Percentiles rank a stretch among this genome's conserved stretches.
Conservation (phyloP, 2,329 filamentous ascomycete genomes). For the Trichophaea hybrida region DNA sequence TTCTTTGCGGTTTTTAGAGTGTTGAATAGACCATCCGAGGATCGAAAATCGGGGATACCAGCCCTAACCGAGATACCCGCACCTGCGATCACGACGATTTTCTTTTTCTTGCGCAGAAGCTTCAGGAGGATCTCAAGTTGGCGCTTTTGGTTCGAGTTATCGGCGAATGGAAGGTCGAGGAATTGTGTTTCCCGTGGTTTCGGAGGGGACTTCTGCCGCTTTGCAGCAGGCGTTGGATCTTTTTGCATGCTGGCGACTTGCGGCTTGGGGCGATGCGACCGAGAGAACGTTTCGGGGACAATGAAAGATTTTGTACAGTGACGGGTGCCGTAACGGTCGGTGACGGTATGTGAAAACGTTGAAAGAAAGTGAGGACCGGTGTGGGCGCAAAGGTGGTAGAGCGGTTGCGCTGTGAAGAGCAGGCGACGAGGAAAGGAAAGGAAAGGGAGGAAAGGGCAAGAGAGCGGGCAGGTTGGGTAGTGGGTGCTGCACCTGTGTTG, state of each 20-base stretch:
- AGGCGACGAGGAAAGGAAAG: slow-evolving; percentile 12
- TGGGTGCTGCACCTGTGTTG: not conserved
- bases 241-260: slow-evolving; percentile 34
- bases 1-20: slow-evolving; percentile 72
- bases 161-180: slow-evolving; percentile 47
- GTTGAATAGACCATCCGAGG: slow-evolving; percentile 75
- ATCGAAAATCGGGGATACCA: slow-evolving; percentile 94
- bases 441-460: not conserved
- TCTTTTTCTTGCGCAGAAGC: slow-evolving; percentile 73
- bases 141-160: slow-evolving; percentile 38
- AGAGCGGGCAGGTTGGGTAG: not conserved
- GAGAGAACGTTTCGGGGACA: slow-evolving; percentile 28
- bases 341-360: slow-evolving; percentile 32
- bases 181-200: slow-evolving; percentile 29
- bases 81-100: slow-evolving; percentile 91
- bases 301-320: not conserved
- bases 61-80: slow-evolving; percentile 95
- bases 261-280: slow-evolving; percentile 14
- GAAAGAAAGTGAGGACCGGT: slow-evolving; percentile 23
- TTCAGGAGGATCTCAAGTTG: slow-evolving; percentile 57
- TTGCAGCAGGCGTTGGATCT: slow-evolving; percentile 48
- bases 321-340: slow-evolving; percentile 22
- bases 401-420: slow-evolving; percentile 4
- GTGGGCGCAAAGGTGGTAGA: slow-evolving; percentile 17
- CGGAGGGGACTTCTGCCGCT: slow-evolving; percentile 53